These are phyloP conservation scores for Sordariomycetes sp. DNA, from an alignment of 2,329 filamentous ascomycete species.

Conservation along the genomic window DNA sequence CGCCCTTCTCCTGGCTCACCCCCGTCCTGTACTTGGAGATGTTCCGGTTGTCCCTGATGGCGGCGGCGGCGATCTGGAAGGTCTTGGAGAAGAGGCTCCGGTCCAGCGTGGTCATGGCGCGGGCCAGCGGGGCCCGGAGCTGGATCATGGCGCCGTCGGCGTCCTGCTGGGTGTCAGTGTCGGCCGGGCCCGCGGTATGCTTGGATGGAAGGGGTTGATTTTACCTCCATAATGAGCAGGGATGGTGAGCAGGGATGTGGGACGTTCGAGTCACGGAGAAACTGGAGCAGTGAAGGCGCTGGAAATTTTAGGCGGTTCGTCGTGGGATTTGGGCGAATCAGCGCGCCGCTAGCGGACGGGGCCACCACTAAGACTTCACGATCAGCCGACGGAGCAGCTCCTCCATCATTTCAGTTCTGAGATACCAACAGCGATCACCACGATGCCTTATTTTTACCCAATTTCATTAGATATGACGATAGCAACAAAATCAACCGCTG, in stretches of 20 bases:
- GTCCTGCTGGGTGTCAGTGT: conserved; percentile 1
- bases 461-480: neutral
- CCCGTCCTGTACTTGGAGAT: conserved; percentile 62
- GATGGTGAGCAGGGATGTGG: neutral
- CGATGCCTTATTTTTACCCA: neutral
- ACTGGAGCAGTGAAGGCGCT: neutral
- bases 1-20: conserved; percentile 39
- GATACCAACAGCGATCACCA: neutral
- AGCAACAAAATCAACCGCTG: neutral
- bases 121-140: conserved; percentile 72
- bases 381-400: neutral
- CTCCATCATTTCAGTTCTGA: neutral
- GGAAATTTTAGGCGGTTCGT: neutral
- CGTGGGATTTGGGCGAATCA: neutral
- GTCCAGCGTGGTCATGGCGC: conserved; percentile 71
- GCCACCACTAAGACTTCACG: neutral
- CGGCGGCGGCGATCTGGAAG: conserved; percentile 67
- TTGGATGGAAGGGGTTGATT: neutral
- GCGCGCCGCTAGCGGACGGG: neutral
- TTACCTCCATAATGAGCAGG: conserved; percentile 4
- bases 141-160: conserved; percentile 3
- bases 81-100: conserved; percentile 71
- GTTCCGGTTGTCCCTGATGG: conserved; percentile 62
- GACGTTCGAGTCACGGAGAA: neutral
- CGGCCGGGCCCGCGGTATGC: neutral